Percentiles rank a stretch among this genome's conserved stretches.
phyloP scores from a whole-genome alignment of 495 filamentous ascomycete species.

The Neurospora tetraspora region DNA sequence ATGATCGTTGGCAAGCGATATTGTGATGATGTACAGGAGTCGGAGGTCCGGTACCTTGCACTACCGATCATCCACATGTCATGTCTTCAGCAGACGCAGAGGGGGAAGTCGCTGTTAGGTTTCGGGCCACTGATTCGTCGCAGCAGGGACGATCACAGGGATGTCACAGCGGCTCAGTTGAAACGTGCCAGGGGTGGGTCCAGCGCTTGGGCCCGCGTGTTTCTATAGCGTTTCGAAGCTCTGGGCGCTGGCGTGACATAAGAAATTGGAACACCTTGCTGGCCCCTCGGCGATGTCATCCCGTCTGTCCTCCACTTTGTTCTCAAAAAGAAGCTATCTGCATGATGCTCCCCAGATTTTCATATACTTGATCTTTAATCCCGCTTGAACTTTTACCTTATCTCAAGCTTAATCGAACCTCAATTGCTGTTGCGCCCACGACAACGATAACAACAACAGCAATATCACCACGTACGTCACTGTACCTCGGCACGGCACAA shows the following conservation, averaged over 20 bases:
- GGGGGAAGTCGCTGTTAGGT: background rate
- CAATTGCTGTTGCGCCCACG: background rate
- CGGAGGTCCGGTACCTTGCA: background rate
- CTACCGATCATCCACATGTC: background rate
- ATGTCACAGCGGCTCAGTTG: conserved; percentile 6
- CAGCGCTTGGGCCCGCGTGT: conserved; percentile 16
- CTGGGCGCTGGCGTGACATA: background rate
- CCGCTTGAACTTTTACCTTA: background rate
- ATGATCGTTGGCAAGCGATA: background rate
- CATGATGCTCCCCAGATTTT: background rate
- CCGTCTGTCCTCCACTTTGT: background rate
- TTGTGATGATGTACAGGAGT: background rate
- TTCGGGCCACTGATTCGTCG: background rate
- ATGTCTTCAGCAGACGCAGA: background rate
- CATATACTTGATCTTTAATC: background rate
- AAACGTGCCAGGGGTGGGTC: conserved; percentile 21
- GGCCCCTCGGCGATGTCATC: background rate
- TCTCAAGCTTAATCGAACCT: background rate
- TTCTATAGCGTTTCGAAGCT: conserved; percentile 23
- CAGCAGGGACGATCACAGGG: background rate
- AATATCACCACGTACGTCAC: background rate
- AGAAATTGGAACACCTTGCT: background rate
- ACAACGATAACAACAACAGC: background rate
- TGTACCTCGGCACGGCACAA: background rate
- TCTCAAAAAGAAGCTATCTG: background rate